These are phyloP conservation scores for Cutaneotrichosporon cyanovorans DNA, from an alignment of 1,284 basidiomycete genomes.

Conservation along the genomic window DNA sequence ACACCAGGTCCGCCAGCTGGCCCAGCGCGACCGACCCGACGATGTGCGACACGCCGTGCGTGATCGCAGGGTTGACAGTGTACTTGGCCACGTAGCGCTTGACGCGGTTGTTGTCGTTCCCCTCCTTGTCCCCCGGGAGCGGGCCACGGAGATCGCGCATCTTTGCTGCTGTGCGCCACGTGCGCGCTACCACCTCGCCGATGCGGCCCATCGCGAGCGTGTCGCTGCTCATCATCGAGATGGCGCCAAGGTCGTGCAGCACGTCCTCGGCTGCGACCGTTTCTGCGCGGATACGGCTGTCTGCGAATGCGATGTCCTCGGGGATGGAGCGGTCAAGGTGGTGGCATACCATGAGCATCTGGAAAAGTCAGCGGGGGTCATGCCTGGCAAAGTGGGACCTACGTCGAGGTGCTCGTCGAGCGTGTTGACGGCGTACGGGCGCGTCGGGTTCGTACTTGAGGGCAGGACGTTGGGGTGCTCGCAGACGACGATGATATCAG, in stretches of 20 bases:
- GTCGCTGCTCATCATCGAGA: conserved; percentile 92
- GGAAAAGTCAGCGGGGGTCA: not conserved
- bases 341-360: conserved; percentile 95
- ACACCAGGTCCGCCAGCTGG: conserved; percentile 82
- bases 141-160: conserved; percentile 77
- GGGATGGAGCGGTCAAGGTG: conserved; percentile 80
- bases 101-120: conserved; percentile 85
- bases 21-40: conserved; percentile 79
- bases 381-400: conserved; percentile 31
- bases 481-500: conserved; percentile 95
- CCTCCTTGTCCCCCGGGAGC: conserved; percentile 57
- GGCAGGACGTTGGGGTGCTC: conserved; percentile 87
- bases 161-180: conserved; percentile 96
- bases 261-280: conserved; percentile 98
- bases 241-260: conserved; percentile 87
- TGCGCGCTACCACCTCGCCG: conserved; percentile 85
- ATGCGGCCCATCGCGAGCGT: conserved; percentile 97
- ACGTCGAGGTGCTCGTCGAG: conserved; percentile 96
- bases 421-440: conserved; percentile 87
- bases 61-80: conserved; percentile 96
- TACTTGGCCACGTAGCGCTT: conserved; percentile 96
- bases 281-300: conserved; percentile 92
- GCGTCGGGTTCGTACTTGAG: conserved; percentile 93
- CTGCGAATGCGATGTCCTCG: conserved; percentile 93
- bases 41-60: conserved; percentile 82